Base-by-base conservation (phyloP, 192 early-diverging fungal genomes). In the Coemansia sp. region DNA sequence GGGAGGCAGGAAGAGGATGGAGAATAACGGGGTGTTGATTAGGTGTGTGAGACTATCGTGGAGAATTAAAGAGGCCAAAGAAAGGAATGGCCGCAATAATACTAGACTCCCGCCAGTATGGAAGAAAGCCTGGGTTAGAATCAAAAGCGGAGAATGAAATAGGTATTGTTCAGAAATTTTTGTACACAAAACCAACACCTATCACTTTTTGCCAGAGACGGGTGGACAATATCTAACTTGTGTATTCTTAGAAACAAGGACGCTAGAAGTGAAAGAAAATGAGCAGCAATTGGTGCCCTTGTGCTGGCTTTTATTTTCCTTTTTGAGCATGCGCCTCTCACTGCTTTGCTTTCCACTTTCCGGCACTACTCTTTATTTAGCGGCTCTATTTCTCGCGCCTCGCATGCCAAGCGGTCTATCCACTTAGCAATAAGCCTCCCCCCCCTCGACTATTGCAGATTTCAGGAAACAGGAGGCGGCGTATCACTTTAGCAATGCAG, bases 41-140 rank as follows among this genome's bases (percentile, higher is more conserved):
- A 51, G 50, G 19, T 25, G 51, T 55, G 55, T 34, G 55, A 58
- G 55, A 58, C 29, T 58, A 31, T 58, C 55, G 29, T 32, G 55
- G 55, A 58, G 55, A 31, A 58, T 55, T 32, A 58, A 58, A 58
- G 27, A 32, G 4, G 8, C 50, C 50, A 51, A 51, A 57, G 53
- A 37, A 10, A 58, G 23, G 27, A 53, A 53, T 55, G n/a, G 14
- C 23, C 45, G 66, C 36, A 29, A 65, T 65, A 65, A 36, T 34
- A 32, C 46, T 23, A 58, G 17, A 29, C 55, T 57, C 5, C 55
- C 55, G 55, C 55, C 55, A 58, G 44, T 60, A 34, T 32, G 31
- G 41, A 45, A 21, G 45, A 21, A 59, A 48, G 14, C n/a, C n/a
- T 41, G 55, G 57, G 34, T 23, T 34, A 42, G 48, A 58, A 68